Conservation (phyloP, 2,329 filamentous ascomycete genomes). For the Neofusicoccum ribis region DNA sequence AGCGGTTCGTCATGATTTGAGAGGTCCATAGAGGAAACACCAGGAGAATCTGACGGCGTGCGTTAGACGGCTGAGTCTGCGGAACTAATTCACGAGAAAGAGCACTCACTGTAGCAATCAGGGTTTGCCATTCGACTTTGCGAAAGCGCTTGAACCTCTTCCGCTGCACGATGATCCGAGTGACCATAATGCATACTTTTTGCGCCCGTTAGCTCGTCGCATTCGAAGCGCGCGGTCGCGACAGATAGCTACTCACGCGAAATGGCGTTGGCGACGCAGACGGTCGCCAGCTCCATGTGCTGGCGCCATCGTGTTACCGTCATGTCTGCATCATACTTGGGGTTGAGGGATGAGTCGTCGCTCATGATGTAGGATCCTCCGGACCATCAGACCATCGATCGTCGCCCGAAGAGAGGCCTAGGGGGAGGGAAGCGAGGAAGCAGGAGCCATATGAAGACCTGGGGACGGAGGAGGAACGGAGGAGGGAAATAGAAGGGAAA, state of each 20-base stretch:
- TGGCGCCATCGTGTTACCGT: slow-evolving; percentile 13
- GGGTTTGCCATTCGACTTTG: slow-evolving; percentile 10
- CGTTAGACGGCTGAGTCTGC: neutral
- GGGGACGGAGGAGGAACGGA: neutral
- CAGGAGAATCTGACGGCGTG: neutral
- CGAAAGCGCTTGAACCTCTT: slow-evolving; percentile 19
- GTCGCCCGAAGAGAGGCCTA: slow-evolving; percentile 4
- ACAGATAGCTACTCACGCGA: neutral
- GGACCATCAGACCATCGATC: neutral
- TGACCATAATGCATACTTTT: slow-evolving; percentile 6
- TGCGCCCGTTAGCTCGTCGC: neutral
- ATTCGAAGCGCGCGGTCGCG: neutral
- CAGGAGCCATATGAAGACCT: slow-evolving; percentile 11
- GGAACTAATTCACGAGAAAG: neutral
- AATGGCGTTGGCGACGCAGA: slow-evolving; percentile 16
- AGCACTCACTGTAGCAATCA: slow-evolving; percentile 7
- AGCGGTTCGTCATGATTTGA: slow-evolving; percentile 15
- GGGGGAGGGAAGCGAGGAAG: neutral
- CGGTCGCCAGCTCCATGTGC: slow-evolving; percentile 15
- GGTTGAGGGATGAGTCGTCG: slow-evolving; percentile 9
- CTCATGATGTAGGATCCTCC: slow-evolving; percentile 10
- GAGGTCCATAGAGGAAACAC: slow-evolving; percentile 13
- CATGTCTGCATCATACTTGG: slow-evolving; percentile 13
- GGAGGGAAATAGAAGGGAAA: slow-evolving; percentile 3
- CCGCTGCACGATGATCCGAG: slow-evolving; percentile 14